A percentile compares a stretch with the other conserved stretches of the same genome.
Evolutionary conservation across 2,329 filamentous ascomycete genomes (phyloP).

Genomic region (Sporothrix euskadiensis): DNA sequence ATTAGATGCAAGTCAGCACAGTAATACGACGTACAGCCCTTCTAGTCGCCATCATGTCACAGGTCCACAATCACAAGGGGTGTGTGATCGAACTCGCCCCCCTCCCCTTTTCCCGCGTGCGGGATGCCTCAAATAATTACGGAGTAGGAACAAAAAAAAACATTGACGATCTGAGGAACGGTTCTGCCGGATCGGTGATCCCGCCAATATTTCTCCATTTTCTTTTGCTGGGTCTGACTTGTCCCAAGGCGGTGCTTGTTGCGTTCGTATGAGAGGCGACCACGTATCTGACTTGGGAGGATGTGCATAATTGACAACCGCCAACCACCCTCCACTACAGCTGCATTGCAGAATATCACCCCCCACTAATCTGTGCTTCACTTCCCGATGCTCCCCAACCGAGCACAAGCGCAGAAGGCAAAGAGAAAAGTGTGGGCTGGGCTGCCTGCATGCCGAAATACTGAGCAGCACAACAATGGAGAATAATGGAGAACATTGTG

Average conservation of each 20-base stretch:
- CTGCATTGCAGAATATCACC: not conserved
- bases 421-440: not conserved
- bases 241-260: not conserved
- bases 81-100: not conserved
- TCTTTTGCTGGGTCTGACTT: not conserved
- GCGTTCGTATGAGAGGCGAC: slow-evolving; percentile 18
- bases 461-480: not conserved
- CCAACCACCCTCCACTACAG: not conserved
- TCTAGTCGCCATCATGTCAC: not conserved
- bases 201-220: slow-evolving; percentile 14
- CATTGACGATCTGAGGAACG: slow-evolving; percentile 6
- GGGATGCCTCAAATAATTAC: not conserved
- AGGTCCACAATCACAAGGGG: not conserved
- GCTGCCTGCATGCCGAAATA: not conserved
- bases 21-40: no score
- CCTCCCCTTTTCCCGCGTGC: not conserved
- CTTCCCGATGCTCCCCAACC: slow-evolving; percentile 5
- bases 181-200: slow-evolving; percentile 24
- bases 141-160: not conserved
- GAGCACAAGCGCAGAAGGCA: not conserved
- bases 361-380: slow-evolving; percentile 15
- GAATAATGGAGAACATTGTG: not conserved
- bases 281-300: not conserved
- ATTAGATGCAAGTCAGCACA: not conserved
- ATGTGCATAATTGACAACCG: slow-evolving; percentile 13